Base-by-base conservation (phyloP, 768 basidiomycete genomes). In the Amyloporia xantha region DNA sequence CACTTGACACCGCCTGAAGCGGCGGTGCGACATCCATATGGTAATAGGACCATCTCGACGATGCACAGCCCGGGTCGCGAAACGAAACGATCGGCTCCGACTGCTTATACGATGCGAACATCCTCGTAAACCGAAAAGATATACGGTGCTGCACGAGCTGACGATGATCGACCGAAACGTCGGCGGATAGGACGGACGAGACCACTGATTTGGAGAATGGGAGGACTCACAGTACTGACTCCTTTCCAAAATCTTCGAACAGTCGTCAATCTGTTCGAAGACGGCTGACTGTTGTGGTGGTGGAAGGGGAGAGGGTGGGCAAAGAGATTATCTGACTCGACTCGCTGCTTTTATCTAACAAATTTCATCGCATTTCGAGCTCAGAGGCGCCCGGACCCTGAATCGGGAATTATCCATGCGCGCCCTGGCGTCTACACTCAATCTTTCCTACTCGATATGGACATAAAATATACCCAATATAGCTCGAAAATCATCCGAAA, bases 331-430 rank as follows among this genome's bases (percentile, higher is more conserved):
- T 23, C 48, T 61, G 62, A 63, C 62, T 63, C 62, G 55, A 7
- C 42, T 30, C 27, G 44, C 40, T 42, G 30, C 41, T 58, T 59
- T 57, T 56, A 54, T 54, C 42, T 21, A 15, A 33, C 44, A 48
- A 27, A 35, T 28, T 56, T 52, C 62, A 58, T 53, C 41, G 57
- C 58, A 52, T 53, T 63, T 63, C 57, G 60, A 47, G 49, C 62
- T 57, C 62, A 63, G 62, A 63, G 60, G 33, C 62, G 62, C 62
- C 51, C 40, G 38, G 38, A n/a, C 20, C 38, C 38, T 39, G 38
- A 39, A 39, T 39, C 38, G 17, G 38, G 38, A 39, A 21, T 9
- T 39, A 7, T 21, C 38, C 38, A 39, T 39, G 17, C 17, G 38
- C 38, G 9, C 17, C 20, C n/a, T 19, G 38, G 38, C 38, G 38